Base-by-base conservation (phyloP, 148 eudicot species). In the Persicaria tinctoria region DNA sequence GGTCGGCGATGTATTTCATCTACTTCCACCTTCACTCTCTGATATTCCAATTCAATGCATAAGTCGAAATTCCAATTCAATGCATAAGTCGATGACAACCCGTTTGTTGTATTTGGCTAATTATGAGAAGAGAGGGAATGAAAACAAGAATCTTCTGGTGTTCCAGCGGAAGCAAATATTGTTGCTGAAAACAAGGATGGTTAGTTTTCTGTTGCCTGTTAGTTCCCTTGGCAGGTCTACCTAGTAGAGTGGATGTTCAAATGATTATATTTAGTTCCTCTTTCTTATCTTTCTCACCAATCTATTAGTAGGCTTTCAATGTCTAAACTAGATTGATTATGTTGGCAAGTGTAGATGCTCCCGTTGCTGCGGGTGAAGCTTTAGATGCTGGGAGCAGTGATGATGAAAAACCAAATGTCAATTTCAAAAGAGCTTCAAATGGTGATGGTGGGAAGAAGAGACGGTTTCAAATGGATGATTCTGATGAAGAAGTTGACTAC, bases 401-500 rank as follows among this genome's bases (percentile, higher is more conserved):
- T 17, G 94, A 91, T 71, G 97, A 92, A 72, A 87, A 76, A 72
- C 68, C 82, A 47, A 75, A 82, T 75, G 79, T 90, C 74, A 90
- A 86, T 80, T 82, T 85, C 51, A 89, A 87, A 86, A 84, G 99
- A 83, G 75, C 85, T 53, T 89, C 97, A 66, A 89, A 87, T 74
- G 90, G 85, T 79, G 97, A 90, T 47, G 87, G 86, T 76, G 84
- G 81, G 78, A 90, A 92, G 79, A 96, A 96, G 83, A 89, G 97
- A 84, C 90, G 91, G 80, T 88, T 89, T 63, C 79, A 92, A 71
- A 60, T 92, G 53, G 96, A 96, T 82, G 90, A 78, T 56, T 96
- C 99, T 20, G 99, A 96, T 80, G 99, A 92, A 72, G 98, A 95
- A 50, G 91, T 79, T 78, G 96, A 95, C 66, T 80, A 16, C 74